Evolutionary conservation across 441 rosid genomes (phyloP).

Genomic region (Pelargonium exstipulatum): DNA sequence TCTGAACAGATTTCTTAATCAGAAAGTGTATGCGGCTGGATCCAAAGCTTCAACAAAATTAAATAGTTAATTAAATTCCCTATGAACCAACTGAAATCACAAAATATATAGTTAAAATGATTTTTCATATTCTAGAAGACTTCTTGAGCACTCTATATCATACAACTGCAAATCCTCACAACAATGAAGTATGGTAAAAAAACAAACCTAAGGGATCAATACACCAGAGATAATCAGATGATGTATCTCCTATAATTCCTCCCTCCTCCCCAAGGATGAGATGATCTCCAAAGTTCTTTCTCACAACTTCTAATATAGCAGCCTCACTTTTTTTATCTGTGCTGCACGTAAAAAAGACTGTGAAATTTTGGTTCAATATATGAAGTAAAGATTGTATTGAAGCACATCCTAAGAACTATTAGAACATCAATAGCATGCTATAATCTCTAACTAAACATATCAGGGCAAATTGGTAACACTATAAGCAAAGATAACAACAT

Average conservation of each 20-base stretch:
- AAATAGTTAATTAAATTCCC: no score
- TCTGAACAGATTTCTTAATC: no score
- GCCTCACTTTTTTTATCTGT: slow-evolving; percentile 90
- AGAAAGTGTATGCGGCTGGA: no score
- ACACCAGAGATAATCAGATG: slow-evolving; percentile 94
- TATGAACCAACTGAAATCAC: neutral
- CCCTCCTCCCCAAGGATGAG: slow-evolving; percentile 97
- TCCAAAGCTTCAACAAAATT: no score
- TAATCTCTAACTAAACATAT: neutral
- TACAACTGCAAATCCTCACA: neutral
- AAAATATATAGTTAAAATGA: neutral
- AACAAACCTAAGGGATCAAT: slow-evolving; percentile 86
- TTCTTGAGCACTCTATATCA: neutral
- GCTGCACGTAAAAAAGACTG: slow-evolving; percentile 38
- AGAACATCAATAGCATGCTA: neutral
- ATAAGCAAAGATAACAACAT: slow-evolving; percentile 5
- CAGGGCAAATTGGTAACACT: neutral
- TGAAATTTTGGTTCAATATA: slow-evolving; percentile 10
- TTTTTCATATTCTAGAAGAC: slow-evolving; percentile 3
- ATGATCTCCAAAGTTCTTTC: slow-evolving; percentile 66
- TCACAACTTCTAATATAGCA: slow-evolving; percentile 76
- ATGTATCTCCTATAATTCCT: slow-evolving; percentile 71
- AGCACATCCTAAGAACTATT: neutral
- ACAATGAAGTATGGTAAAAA: slow-evolving; percentile 17
- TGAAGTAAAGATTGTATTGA: neutral